Base-by-base conservation (phyloP, 2,329 filamentous ascomycete species). In the Geosmithia flava region DNA sequence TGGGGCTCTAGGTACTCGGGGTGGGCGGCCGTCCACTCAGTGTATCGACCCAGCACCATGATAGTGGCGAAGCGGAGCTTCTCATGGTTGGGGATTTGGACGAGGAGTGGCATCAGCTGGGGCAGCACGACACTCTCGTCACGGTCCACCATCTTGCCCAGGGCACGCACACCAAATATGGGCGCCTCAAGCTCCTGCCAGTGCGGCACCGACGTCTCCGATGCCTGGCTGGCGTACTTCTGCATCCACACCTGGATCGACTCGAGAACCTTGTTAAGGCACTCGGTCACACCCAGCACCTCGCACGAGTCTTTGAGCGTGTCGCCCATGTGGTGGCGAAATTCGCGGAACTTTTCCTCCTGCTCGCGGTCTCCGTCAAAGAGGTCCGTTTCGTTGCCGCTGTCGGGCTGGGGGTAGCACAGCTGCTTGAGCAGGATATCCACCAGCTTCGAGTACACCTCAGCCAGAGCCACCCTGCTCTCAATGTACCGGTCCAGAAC, bases 21-120 rank as follows among this genome's bases (percentile, higher is more conserved):
- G 59, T 98, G 93, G 45, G 88, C 82, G 5, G 93, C 81, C 0
- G 94, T 98, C 93, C 93, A 98, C 64, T 97, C 91, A 0, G 94
- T 98, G 62, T 98, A 98, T 52, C 93, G 80, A 39, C 89, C 93
- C 20, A 98, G 77, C 3, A 94, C 90, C 89, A 98, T 96, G 59
- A 97, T 95, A 6, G 91, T 91, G 53, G 95, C 91, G 66, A 98
- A 98, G 7, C 90, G 87, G n/a, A 98, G 78, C 70, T 97, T 98
- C 66, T 97, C 88, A 58, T 98, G 93, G 59, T 87, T 83, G 0
- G 93, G 93, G 51, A 98, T 95, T 60, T 94, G 87, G 11, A 95
- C 88, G 53, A 98, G 81, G 49, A 98, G 74, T 17, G 90, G 90
- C 69, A 98, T 95, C 16, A 98, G 81, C 59, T 91, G 87, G 3